These are phyloP conservation scores for Monilinia fructigena DNA, from an alignment of 2,329 filamentous ascomycete species.

Conservation along the genomic window DNA sequence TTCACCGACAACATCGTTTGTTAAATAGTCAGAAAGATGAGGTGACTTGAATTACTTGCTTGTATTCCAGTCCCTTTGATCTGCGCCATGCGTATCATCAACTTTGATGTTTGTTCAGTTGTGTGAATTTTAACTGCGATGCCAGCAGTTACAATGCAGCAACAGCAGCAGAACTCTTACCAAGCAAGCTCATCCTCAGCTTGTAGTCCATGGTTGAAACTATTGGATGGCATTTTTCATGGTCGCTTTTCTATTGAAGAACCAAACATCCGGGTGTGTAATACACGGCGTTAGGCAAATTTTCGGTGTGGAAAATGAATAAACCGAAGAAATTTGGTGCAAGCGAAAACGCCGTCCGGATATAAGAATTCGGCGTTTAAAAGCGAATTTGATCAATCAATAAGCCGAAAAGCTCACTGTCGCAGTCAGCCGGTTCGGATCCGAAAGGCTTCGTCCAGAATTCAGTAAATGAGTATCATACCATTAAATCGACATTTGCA, in stretches of 20 bases:
- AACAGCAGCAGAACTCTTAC: no score
- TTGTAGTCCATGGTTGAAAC: no score
- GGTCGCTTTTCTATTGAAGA: no score
- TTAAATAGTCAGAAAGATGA: not conserved
- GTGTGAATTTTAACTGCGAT: no score
- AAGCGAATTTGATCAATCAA: not conserved
- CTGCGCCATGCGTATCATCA: not conserved
- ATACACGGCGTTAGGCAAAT: not conserved
- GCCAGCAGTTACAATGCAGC: no score
- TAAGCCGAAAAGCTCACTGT: constrained; percentile 12
- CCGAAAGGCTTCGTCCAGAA: constrained; percentile 1
- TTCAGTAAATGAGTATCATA: not conserved
- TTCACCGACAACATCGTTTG: not conserved
- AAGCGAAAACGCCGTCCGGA: constrained; percentile 6
- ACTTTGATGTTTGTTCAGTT: constrained; percentile 7
- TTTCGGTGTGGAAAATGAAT: not conserved
- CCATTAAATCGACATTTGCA: not conserved
- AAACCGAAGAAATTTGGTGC: not conserved
- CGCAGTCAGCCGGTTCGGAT: constrained; percentile 15
- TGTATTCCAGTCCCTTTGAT: not conserved
- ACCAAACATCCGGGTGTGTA: no score
- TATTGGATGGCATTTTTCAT: no score
- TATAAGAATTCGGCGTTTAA: not conserved
- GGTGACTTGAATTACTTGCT: not conserved
- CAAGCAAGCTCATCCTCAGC: no score